These are phyloP conservation scores for Podaxis mareebaensis DNA, from an alignment of 768 basidiomycete species.

Conservation along the genomic window DNA sequence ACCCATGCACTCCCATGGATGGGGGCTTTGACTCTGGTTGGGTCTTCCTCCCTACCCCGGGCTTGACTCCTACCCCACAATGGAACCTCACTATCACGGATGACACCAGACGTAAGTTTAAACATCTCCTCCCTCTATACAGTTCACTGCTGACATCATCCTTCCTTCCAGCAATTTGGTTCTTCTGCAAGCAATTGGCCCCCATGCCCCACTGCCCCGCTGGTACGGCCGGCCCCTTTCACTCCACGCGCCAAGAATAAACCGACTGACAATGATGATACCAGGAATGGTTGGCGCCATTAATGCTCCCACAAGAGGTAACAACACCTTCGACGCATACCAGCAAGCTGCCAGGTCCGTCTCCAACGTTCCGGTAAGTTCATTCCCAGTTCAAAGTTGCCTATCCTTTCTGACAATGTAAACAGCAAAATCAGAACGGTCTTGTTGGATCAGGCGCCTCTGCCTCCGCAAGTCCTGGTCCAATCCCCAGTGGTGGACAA, in stretches of 20 bases:
- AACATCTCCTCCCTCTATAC: conserved; percentile 11
- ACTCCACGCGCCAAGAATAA: neutral
- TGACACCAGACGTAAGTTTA: conserved; percentile 40
- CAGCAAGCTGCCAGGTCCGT: conserved; percentile 31
- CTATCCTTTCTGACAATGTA: neutral
- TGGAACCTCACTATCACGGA: conserved; percentile 57
- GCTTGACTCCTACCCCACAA: conserved; percentile 28
- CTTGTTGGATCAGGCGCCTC: conserved; percentile 50
- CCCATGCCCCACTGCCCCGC: conserved; percentile 42
- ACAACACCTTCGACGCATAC: conserved; percentile 43
- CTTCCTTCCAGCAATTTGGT: conserved; percentile 46
- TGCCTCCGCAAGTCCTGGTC: conserved; percentile 45
- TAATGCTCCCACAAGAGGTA: conserved; percentile 48
- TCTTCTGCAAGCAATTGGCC: conserved; percentile 54
- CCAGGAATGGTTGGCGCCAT: conserved; percentile 52
- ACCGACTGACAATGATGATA: neutral
- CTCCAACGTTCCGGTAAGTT: conserved; percentile 34
- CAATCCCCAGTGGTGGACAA: conserved; percentile 33
- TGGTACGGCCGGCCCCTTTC: conserved; percentile 20
- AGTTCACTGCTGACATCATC: conserved; percentile 21
- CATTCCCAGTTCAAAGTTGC: neutral
- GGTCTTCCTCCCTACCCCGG: conserved; percentile 37
- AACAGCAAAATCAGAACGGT: conserved; percentile 40
- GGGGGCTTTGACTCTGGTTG: conserved; percentile 61
- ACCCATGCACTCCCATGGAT: conserved; percentile 43